Conservation (phyloP, 2,329 filamentous ascomycete genomes). For the Aspergillus sp. region DNA sequence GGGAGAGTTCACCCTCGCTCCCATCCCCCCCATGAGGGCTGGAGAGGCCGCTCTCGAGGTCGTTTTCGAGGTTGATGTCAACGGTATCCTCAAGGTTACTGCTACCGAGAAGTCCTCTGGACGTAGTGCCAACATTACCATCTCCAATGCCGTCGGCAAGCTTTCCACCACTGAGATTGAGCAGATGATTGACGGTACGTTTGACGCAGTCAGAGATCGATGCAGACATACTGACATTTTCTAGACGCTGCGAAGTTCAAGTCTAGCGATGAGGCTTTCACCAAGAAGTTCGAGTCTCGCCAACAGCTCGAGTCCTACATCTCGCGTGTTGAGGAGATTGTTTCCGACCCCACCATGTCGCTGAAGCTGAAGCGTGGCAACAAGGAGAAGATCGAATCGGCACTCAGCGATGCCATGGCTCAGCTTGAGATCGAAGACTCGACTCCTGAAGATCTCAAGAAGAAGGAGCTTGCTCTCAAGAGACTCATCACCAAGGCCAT, state of each 20-base stretch:
- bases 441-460: conserved; percentile 91
- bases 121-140: conserved; percentile 98
- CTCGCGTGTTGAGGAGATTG: conserved; percentile 96
- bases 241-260: conserved; percentile 96
- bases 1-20: conserved; percentile 94
- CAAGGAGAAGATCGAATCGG: conserved; percentile 99
- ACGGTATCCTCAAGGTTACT: conserved; percentile 99
- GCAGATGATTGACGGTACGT: conserved; percentile 85
- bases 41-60: conserved; percentile 96
- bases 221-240: conserved; percentile 1
- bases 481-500: conserved; percentile 97
- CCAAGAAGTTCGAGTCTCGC: conserved; percentile 98
- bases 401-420: conserved; percentile 95
- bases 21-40: conserved; percentile 81
- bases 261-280: conserved; percentile 95
- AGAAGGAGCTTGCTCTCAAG: conserved; percentile 99
- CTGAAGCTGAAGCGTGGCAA: conserved; percentile 98
- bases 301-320: conserved; percentile 99
- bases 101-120: conserved; percentile 99
- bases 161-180: conserved; percentile 93
- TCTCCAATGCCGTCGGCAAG: conserved; percentile 99
- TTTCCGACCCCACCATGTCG: conserved; percentile 92
- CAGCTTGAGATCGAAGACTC: conserved; percentile 96
- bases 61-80: conserved; percentile 99
- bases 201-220: not conserved